Conservation (phyloP, 2,329 filamentous ascomycete species). For the Juglanconis sp. region DNA sequence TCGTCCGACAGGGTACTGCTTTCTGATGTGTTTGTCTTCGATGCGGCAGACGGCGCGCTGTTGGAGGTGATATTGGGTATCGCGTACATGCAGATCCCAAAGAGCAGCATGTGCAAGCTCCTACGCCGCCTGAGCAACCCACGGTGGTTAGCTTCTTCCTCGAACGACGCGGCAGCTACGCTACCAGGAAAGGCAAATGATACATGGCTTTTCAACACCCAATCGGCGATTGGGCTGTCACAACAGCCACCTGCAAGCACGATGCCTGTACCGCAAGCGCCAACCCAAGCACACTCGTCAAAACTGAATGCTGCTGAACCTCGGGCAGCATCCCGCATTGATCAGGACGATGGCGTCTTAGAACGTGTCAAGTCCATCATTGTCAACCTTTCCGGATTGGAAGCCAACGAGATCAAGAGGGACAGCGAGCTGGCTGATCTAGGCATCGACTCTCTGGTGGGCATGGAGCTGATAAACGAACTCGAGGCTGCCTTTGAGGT, state of each 20-base stretch:
- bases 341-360: not conserved
- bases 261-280: not conserved
- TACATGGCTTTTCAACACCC: too few relatives aligned
- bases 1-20: conserved; percentile 18
- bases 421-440: conserved; percentile 37
- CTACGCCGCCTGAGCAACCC: conserved; percentile 18
- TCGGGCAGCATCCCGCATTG: not conserved
- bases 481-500: conserved; percentile 36
- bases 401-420: conserved; percentile 33
- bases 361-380: not conserved
- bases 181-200: not conserved
- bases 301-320: not conserved
- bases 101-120: conserved; percentile 27
- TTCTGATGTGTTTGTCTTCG: conserved; percentile 34
- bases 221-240: too few relatives aligned
- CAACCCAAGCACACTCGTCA: not conserved
- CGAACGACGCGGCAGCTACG: not conserved
- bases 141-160: not conserved
- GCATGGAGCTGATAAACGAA: conserved; percentile 44
- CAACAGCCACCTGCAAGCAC: not conserved
- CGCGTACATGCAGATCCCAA: conserved; percentile 27
- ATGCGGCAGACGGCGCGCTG: conserved; percentile 26
- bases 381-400: conserved; percentile 17
- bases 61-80: conserved; percentile 33
- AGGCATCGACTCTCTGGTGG: conserved; percentile 49